phyloP scores from a whole-genome alignment of 768 basidiomycete genomes.

The Collybia nuda region DNA sequence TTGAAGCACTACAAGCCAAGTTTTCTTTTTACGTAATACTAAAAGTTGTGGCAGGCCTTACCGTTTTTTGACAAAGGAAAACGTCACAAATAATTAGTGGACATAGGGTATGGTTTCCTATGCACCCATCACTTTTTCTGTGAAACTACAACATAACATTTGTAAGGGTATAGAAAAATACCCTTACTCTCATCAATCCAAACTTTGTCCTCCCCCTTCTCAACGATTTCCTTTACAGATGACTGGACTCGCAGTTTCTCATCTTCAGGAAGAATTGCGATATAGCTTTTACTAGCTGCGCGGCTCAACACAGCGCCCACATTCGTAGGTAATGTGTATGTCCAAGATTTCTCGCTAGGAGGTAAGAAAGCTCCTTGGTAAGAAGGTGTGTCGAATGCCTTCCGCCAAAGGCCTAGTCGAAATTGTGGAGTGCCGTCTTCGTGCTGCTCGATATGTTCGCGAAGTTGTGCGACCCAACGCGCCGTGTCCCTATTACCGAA shows the following conservation, averaged over 20 bases:
- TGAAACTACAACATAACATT: slow-evolving; percentile 57
- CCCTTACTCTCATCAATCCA: slow-evolving; percentile 80
- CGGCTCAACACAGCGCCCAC: slow-evolving; percentile 61
- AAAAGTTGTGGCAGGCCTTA: too few species aligned
- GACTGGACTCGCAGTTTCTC: slow-evolving; percentile 52
- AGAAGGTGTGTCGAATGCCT: slow-evolving; percentile 59
- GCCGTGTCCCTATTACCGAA: slow-evolving; percentile 45
- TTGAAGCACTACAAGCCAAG: neutral
- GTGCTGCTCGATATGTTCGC: slow-evolving; percentile 66
- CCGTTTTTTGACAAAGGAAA: too few species aligned
- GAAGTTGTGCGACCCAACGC: slow-evolving; percentile 73
- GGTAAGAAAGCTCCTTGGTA: slow-evolving; percentile 62
- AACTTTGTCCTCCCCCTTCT: slow-evolving; percentile 56
- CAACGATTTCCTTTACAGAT: slow-evolving; percentile 55
- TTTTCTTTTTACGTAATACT: neutral
- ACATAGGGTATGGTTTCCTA: too few species aligned
- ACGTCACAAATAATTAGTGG: too few species aligned
- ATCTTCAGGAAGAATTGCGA: slow-evolving; percentile 59
- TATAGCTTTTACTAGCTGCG: slow-evolving; percentile 83
- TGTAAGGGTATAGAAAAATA: slow-evolving; percentile 80
- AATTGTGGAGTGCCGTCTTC: slow-evolving; percentile 83
- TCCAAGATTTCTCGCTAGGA: slow-evolving; percentile 56
- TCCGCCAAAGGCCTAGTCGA: slow-evolving; percentile 73
- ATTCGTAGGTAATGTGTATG: slow-evolving; percentile 51
- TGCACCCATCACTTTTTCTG: slow-evolving; percentile 22